These are phyloP conservation scores for Blastomyces silverae DNA, from an alignment of 2,329 filamentous ascomycete genomes.

Conservation along the genomic window DNA sequence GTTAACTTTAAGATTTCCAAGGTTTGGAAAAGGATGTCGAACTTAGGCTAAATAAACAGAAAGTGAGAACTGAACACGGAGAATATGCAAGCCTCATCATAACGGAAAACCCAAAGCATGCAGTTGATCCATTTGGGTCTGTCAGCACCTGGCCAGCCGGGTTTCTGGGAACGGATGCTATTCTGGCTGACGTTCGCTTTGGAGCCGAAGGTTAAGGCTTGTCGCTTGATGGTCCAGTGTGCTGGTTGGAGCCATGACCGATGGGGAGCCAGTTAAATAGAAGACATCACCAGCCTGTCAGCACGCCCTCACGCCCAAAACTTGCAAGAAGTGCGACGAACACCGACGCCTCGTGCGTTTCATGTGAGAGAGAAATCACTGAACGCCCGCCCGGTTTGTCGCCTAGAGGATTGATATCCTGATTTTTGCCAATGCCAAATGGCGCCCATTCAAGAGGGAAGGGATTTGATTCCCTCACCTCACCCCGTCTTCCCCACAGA, in stretches of 20 bases:
- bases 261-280: not conserved
- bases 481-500: too few species aligned
- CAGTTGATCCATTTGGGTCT: not conserved
- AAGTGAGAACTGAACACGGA: not conserved
- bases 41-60: not conserved
- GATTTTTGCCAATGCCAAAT: not conserved
- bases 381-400: not conserved
- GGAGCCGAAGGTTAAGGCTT: not conserved
- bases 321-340: not conserved
- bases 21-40: not conserved
- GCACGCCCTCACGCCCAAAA: not conserved
- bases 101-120: not conserved
- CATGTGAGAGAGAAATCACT: not conserved
- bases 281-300: not conserved
- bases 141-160: not conserved
- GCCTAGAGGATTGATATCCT: not conserved
- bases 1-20: not conserved
- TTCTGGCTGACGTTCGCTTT: not conserved
- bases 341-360: not conserved
- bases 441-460: not conserved
- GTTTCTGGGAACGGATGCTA: not conserved
- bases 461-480: too few species aligned
- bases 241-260: not conserved
- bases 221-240: not conserved
- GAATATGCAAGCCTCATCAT: conserved; percentile 3